Percentiles rank a stretch among this genome's conserved stretches.
These are phyloP conservation scores for Epichloe bromicola DNA, from an alignment of 2,329 filamentous ascomycete genomes.

Conservation along the genomic window DNA sequence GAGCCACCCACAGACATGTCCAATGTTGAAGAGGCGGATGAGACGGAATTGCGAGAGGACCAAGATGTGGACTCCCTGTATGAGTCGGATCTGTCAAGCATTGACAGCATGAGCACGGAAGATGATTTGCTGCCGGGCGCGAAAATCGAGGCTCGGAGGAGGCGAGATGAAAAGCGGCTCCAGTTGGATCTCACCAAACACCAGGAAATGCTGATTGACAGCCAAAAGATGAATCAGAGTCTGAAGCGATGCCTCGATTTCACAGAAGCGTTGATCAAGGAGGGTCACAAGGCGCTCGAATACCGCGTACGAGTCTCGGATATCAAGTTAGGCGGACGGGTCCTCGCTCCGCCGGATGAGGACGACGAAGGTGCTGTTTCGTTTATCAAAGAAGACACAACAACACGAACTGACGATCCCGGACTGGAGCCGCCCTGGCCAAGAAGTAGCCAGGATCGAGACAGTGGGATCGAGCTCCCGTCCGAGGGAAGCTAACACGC, in stretches of 20 bases:
- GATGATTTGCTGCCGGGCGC: conserved; percentile 28
- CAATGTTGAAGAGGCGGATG: conserved; percentile 33
- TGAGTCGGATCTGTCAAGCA: conserved; percentile 36
- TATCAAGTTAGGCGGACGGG: conserved; percentile 66
- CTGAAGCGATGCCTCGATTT: conserved; percentile 79
- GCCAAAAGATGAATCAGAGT: conserved; percentile 90
- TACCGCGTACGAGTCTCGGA: conserved; percentile 72
- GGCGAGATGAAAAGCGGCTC: conserved; percentile 70
- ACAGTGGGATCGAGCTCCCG: conserved; percentile 39
- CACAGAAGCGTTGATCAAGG: conserved; percentile 81
- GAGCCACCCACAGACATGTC: conserved; percentile 32
- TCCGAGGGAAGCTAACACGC: conserved; percentile 23
- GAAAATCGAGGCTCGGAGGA: conserved; percentile 32
- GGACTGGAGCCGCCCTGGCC: conserved; percentile 18
- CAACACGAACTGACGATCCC: conserved; percentile 12
- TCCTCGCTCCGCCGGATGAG: conserved; percentile 58
- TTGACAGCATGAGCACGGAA: conserved; percentile 18
- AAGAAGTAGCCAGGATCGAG: conserved; percentile 33
- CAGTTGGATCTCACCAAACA: conserved; percentile 78
- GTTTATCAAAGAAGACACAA: conserved; percentile 9
- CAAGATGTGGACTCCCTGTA: conserved; percentile 34
- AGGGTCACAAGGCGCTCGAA: conserved; percentile 75
- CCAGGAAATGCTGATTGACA: conserved; percentile 75
- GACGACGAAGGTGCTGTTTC: conserved; percentile 24
- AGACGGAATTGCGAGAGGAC: conserved; percentile 24